Percentiles rank a stretch among this genome's conserved stretches.
phyloP scores from a whole-genome alignment of 805 yeast genomes.

The Candida alai region DNA sequence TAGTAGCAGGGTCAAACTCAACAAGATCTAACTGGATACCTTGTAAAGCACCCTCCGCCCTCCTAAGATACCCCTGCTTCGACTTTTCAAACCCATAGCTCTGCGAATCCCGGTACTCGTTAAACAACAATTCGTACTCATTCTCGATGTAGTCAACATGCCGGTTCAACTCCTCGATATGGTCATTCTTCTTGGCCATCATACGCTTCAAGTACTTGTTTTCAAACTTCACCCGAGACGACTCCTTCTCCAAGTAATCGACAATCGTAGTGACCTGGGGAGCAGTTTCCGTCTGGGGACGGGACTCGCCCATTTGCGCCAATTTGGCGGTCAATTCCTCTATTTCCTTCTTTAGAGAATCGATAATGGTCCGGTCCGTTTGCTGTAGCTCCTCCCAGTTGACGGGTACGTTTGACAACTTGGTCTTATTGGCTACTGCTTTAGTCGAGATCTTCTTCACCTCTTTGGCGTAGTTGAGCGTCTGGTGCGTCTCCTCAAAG shows the following conservation, averaged over 20 bases:
- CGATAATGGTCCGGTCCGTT: slow-evolving; percentile 24
- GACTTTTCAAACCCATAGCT: slow-evolving; percentile 1
- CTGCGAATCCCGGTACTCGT: slow-evolving; percentile 7
- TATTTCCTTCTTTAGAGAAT: slow-evolving; percentile 30
- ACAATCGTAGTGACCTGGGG: slow-evolving; percentile 22
- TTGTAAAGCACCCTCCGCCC: slow-evolving; percentile 7
- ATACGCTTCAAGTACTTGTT: slow-evolving; percentile 27
- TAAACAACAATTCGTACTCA: slow-evolving; percentile 13
- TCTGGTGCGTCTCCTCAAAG: slow-evolving; percentile 72
- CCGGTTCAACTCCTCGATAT: slow-evolving; percentile 20
- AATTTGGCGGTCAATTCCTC: slow-evolving; percentile 24
- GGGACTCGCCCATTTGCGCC: slow-evolving; percentile 3
- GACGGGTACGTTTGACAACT: slow-evolving; percentile 22
- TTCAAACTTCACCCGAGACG: slow-evolving; percentile 28
- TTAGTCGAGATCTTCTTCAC: slow-evolving; percentile 65
- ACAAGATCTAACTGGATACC: slow-evolving; percentile 13
- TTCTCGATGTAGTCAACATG: slow-evolving; percentile 22
- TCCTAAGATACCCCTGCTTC: slow-evolving; percentile 4
- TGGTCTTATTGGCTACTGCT: slow-evolving; percentile 45
- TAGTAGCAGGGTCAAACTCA: slow-evolving; percentile 14
- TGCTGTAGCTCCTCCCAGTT: slow-evolving; percentile 30
- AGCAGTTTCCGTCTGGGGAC: neutral
- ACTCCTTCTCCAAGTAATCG: slow-evolving; percentile 29
- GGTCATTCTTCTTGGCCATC: slow-evolving; percentile 15
- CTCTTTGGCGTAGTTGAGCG: slow-evolving; percentile 72